Percentiles rank a stretch among this genome's conserved stretches.
phyloP scores from a whole-genome alignment of 345 rosid species.

The Jatropha curcas region DNA sequence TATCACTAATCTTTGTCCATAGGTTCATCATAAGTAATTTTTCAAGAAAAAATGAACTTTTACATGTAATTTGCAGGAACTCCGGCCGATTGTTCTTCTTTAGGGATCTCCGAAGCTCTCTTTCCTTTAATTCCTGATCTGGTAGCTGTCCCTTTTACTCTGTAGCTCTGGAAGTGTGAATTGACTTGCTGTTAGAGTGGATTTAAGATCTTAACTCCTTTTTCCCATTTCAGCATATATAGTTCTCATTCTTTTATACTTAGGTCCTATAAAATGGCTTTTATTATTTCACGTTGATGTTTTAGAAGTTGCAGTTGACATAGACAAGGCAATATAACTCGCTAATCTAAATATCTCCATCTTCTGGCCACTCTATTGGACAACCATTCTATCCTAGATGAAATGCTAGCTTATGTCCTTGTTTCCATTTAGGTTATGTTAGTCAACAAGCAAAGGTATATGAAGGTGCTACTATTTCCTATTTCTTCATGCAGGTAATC shows the following conservation, averaged over 20 bases:
- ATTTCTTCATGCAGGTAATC: constrained; percentile 56
- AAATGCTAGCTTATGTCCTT: neutral
- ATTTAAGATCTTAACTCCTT: neutral
- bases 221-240: neutral
- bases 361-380: neutral
- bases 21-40: neutral
- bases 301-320: neutral
- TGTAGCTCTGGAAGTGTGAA: constrained; percentile 11
- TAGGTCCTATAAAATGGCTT: no score
- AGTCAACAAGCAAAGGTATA: neutral
- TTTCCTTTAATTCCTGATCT: constrained; percentile 79
- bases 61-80: constrained; percentile 55
- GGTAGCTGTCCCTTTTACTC: constrained; percentile 45
- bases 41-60: neutral
- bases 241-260: no score
- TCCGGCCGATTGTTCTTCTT: constrained; percentile 84
- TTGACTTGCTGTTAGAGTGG: neutral
- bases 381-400: neutral
- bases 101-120: constrained; percentile 67
- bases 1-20: neutral
- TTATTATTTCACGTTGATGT: neutral
- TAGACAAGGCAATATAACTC: neutral
- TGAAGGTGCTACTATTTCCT: constrained; percentile 23
- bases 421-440: neutral
- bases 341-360: neutral